Percentiles rank a stretch among this genome's conserved stretches.
Conservation (phyloP, 2,329 filamentous ascomycete genomes). For the Paraphoma sp. region DNA sequence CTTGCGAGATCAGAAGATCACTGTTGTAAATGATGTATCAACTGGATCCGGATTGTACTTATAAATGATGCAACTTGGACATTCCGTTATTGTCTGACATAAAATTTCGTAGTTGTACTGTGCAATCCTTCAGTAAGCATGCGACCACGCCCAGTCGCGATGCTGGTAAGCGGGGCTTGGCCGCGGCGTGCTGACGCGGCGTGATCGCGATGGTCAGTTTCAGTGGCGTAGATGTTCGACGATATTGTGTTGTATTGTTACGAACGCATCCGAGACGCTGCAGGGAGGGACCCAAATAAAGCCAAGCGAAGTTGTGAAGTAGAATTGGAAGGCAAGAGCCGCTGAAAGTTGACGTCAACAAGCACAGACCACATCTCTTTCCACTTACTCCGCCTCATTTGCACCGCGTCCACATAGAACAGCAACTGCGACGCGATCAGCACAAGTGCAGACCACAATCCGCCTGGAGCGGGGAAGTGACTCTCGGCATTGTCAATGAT, state of each 20-base stretch:
- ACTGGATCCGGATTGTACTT: no score
- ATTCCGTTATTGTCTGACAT: no score
- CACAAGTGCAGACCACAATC: conserved; percentile 17
- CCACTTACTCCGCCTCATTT: conserved; percentile 1
- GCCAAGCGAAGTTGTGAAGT: background rate
- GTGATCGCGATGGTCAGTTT: background rate
- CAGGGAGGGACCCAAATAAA: no score
- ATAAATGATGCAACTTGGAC: no score
- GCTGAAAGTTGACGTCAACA: background rate
- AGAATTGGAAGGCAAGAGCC: background rate
- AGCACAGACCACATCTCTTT: background rate
- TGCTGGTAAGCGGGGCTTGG: background rate
- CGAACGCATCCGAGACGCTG: no score
- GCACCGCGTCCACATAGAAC: background rate
- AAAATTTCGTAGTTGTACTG: no score
- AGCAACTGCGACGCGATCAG: conserved; percentile 3
- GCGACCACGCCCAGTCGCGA: no score
- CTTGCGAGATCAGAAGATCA: no score
- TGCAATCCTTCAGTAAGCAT: no score
- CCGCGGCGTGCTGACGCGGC: background rate
- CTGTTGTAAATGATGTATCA: no score
- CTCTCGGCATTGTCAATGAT: conserved; percentile 7
- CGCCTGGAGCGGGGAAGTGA: conserved; percentile 15
- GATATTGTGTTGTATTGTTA: no score
- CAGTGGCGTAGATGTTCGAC: background rate